These are phyloP conservation scores for Hyphopichia fennica DNA, from an alignment of 1,139 yeast genomes.

Conservation along the genomic window DNA sequence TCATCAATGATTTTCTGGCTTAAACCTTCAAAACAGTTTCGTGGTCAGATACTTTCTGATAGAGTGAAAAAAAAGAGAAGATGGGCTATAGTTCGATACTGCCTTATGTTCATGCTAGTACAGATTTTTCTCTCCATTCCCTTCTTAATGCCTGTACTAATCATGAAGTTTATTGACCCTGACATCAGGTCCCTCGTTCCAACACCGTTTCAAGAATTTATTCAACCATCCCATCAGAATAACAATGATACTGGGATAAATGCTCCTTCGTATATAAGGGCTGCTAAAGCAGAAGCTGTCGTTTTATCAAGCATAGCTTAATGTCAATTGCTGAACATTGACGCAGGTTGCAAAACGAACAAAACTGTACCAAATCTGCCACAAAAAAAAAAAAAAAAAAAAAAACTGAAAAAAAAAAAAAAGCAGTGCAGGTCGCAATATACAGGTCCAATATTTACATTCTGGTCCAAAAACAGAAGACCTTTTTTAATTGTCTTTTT, in stretches of 20 bases:
- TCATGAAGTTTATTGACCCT: constrained; percentile 18
- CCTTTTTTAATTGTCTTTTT: background rate
- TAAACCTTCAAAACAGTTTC: constrained; percentile 26
- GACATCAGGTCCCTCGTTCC: constrained; percentile 15
- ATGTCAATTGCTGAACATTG: no score
- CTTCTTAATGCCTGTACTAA: constrained; percentile 29
- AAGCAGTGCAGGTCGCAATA: background rate
- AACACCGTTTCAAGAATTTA: constrained; percentile 30
- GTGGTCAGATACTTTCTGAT: constrained; percentile 26
- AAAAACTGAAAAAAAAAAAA: background rate
- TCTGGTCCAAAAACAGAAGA: background rate
- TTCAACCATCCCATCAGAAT: constrained; percentile 58
- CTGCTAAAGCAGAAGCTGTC: constrained; percentile 15
- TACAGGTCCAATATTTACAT: constrained; percentile 1
- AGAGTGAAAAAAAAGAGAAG: constrained; percentile 17
- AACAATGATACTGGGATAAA: constrained; percentile 62
- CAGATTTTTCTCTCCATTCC: constrained; percentile 16
- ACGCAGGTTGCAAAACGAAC: background rate
- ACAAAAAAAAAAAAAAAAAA: background rate
- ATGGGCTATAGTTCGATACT: constrained; percentile 18
- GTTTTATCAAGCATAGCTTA: constrained; percentile 6
- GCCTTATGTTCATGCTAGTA: constrained; percentile 19
- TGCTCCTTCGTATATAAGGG: constrained; percentile 21
- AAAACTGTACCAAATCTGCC: background rate
- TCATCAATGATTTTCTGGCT: constrained; percentile 39